Conservation (phyloP, 1,139 yeast genomes). For the Starmera stellimalicola region DNA sequence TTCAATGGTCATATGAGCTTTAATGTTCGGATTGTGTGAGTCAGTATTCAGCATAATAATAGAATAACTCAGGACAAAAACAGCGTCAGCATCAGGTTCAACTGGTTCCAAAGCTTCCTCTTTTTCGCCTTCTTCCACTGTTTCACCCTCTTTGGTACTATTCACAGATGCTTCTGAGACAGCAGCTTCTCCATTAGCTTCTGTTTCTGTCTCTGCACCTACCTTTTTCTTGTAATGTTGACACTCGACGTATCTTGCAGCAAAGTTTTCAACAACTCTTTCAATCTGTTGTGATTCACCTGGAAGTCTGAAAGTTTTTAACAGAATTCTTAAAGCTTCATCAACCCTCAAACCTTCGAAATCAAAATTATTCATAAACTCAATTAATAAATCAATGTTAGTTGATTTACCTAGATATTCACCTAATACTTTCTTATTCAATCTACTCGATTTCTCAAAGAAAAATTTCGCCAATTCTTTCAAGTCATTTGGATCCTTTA, state of each 20-base stretch:
- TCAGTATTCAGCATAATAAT: constrained; percentile 75
- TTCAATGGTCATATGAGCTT: constrained; percentile 79
- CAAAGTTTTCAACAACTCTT: constrained; percentile 79
- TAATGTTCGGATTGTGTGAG: constrained; percentile 68
- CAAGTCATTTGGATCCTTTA: constrained; percentile 41
- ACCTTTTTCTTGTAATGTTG: constrained; percentile 31
- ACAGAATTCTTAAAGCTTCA: constrained; percentile 77
- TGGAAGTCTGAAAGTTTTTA: constrained; percentile 83
- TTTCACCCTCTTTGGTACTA: constrained; percentile 16
- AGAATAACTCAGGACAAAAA: constrained; percentile 64
- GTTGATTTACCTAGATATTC: constrained; percentile 74
- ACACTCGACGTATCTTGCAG: constrained; percentile 63
- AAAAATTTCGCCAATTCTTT: constrained; percentile 68
- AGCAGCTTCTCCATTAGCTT: background rate
- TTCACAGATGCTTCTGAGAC: background rate
- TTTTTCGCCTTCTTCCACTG: constrained; percentile 13
- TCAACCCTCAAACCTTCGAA: constrained; percentile 77
- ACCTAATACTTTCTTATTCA: constrained; percentile 83
- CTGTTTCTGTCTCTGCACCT: background rate
- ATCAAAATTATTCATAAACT: constrained; percentile 65
- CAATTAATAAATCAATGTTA: constrained; percentile 48
- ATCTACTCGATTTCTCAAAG: constrained; percentile 66
- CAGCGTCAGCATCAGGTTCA: constrained; percentile 63
- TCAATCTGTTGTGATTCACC: constrained; percentile 98
- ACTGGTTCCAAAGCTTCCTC: constrained; percentile 35